These are phyloP conservation scores for Epichloe amarillans DNA, from an alignment of 2,329 filamentous ascomycete genomes.

Conservation along the genomic window DNA sequence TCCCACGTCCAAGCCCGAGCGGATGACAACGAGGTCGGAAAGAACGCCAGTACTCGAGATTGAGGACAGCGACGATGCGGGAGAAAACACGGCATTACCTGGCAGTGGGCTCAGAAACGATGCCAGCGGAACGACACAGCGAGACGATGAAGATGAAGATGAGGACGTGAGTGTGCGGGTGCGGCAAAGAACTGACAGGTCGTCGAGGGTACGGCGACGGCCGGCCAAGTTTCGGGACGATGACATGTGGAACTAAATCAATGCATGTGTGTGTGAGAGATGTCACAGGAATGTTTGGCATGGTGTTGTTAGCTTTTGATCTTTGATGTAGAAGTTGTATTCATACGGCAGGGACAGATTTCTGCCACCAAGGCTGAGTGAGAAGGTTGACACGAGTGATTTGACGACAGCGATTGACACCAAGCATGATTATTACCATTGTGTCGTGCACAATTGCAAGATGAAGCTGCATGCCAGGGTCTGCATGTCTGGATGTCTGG, in stretches of 20 bases:
- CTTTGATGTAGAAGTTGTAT: too few relatives aligned
- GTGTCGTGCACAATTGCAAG: too few relatives aligned
- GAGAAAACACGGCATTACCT: neutral
- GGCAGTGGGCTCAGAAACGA: neutral
- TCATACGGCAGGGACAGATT: neutral
- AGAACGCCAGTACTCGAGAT: constrained; percentile 12
- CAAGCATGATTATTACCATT: too few relatives aligned
- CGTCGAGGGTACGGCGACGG: constrained; percentile 18
- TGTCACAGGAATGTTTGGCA: neutral
- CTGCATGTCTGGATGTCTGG: too few relatives aligned
- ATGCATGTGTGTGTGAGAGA: neutral
- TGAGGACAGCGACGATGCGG: constrained; percentile 16
- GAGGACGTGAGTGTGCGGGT: constrained; percentile 20
- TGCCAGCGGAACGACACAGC: neutral
- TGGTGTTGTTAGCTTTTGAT: too few relatives aligned
- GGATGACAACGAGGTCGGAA: neutral
- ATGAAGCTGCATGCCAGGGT: too few relatives aligned
- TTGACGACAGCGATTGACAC: too few relatives aligned
- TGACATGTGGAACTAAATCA: constrained; percentile 13
- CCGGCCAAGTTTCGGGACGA: constrained; percentile 24
- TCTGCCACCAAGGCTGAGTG: neutral
- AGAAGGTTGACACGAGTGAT: neutral
- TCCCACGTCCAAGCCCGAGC: constrained; percentile 1
- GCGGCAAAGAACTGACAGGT: constrained; percentile 14
- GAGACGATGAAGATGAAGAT: constrained; percentile 9